These are phyloP conservation scores for Scutellaria baicalensis DNA, from an alignment of 257 asterid genomes.

Conservation along the genomic window DNA sequence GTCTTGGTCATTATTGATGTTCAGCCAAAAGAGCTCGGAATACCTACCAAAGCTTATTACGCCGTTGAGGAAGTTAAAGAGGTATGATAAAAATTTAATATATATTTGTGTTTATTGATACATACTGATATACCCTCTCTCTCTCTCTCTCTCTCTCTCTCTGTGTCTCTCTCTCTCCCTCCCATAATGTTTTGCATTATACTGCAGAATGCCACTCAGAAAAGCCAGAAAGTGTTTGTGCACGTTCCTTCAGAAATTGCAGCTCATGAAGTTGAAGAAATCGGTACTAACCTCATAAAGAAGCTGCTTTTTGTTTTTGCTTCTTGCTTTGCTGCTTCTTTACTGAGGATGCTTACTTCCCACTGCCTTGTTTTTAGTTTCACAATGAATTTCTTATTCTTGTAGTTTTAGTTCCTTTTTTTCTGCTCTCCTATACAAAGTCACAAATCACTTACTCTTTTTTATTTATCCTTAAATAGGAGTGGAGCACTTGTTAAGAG, in stretches of 20 bases:
- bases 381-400: too few species aligned
- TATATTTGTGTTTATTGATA: too few species aligned
- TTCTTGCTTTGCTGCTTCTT: not conserved
- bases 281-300: constrained; percentile 35
- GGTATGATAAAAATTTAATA: constrained; percentile 47
- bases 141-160: too few species aligned
- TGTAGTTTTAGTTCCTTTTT: not conserved
- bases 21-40: constrained; percentile 86
- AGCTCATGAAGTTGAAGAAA: constrained; percentile 99
- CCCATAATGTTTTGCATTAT: constrained; percentile 8
- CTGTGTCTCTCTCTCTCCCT: too few species aligned
- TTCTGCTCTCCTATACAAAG: not conserved
- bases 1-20: constrained; percentile 88
- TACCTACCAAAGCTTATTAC: constrained; percentile 86
- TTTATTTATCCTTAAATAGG: too few species aligned
- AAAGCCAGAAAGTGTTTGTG: constrained; percentile 95
- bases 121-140: too few species aligned
- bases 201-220: constrained; percentile 74
- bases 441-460: too few species aligned
- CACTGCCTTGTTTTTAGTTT: too few species aligned
- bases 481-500: constrained; percentile 94
- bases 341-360: not conserved
- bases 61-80: constrained; percentile 96
- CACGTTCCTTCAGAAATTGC: constrained; percentile 96
- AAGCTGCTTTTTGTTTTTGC: not conserved